A percentile compares a stretch with the other conserved stretches of the same genome.
These are phyloP conservation scores for Torulaspora globosa DNA, from an alignment of 1,139 yeast genomes.

Conservation along the genomic window DNA sequence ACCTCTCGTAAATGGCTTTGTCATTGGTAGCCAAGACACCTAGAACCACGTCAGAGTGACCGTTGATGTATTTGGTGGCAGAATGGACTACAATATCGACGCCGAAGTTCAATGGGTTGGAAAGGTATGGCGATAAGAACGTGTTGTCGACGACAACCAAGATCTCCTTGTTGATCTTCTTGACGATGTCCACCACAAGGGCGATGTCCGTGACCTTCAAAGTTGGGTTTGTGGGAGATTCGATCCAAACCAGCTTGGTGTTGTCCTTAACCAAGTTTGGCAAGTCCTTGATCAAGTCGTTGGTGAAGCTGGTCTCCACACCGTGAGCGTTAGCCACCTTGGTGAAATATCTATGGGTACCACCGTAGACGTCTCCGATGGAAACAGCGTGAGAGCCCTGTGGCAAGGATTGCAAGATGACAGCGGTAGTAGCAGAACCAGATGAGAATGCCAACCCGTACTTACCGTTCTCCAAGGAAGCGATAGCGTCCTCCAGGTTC, in stretches of 20 bases:
- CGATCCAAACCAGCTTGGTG: constrained; percentile 81
- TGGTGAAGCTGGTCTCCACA: constrained; percentile 64
- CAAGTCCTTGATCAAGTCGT: constrained; percentile 58
- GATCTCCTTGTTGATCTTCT: constrained; percentile 46
- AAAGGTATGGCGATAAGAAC: constrained; percentile 86
- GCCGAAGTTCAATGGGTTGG: constrained; percentile 78
- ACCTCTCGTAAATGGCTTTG: constrained; percentile 56
- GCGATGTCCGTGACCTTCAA: constrained; percentile 68
- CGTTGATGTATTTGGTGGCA: constrained; percentile 86
- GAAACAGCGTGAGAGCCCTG: constrained; percentile 72
- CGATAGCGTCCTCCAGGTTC: constrained; percentile 75
- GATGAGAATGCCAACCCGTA: constrained; percentile 78
- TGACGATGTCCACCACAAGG: constrained; percentile 53
- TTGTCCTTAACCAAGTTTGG: constrained; percentile 52
- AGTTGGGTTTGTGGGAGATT: constrained; percentile 87
- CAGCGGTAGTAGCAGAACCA: constrained; percentile 84
- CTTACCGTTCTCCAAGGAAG: constrained; percentile 73
- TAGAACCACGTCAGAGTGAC: constrained; percentile 89
- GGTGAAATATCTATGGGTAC: constrained; percentile 88
- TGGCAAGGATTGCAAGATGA: constrained; percentile 69
- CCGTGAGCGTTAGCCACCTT: constrained; percentile 81
- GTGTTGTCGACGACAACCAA: constrained; percentile 86
- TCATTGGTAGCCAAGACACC: constrained; percentile 75
- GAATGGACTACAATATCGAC: constrained; percentile 88
- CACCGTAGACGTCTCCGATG: constrained; percentile 88